Evolutionary conservation across 2,329 filamentous ascomycete genomes (phyloP).

Genomic region (Alternaria incomplexa): DNA sequence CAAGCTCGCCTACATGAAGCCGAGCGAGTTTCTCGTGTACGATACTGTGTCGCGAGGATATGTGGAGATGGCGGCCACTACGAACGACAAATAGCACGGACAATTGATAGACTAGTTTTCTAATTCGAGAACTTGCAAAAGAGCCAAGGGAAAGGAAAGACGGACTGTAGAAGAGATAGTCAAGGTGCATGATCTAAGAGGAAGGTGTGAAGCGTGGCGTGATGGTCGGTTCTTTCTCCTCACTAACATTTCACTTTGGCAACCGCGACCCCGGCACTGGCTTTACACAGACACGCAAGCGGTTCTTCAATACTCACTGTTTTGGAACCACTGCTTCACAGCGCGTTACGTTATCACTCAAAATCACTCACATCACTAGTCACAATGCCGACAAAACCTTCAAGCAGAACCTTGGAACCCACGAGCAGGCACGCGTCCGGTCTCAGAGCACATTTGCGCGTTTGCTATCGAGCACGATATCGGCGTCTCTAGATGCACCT

Average conservation of each 20-base stretch:
- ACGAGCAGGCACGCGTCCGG: not conserved
- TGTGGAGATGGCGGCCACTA: not conserved
- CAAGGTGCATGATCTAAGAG: not conserved
- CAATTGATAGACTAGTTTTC: not conserved
- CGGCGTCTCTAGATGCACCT: not conserved
- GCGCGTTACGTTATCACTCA: not conserved
- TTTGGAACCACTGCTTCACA: not conserved
- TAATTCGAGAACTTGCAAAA: not conserved
- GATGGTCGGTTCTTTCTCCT: not conserved
- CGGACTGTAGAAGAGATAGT: not conserved
- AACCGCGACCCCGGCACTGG: not conserved
- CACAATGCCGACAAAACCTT: not conserved
- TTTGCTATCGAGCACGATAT: not conserved
- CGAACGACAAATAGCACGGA: not conserved
- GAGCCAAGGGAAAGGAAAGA: not conserved
- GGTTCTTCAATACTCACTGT: not conserved
- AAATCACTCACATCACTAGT: not conserved
- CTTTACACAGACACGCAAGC: not conserved
- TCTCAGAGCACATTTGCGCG: not conserved
- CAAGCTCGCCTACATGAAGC: not conserved
- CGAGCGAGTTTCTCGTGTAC: not conserved
- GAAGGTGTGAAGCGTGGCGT: not conserved
- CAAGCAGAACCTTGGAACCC: not conserved
- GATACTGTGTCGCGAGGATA: not conserved
- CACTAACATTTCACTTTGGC: not conserved